phyloP scores from a whole-genome alignment of 1,139 yeast genomes.

The Debaryomyces fabryi region DNA sequence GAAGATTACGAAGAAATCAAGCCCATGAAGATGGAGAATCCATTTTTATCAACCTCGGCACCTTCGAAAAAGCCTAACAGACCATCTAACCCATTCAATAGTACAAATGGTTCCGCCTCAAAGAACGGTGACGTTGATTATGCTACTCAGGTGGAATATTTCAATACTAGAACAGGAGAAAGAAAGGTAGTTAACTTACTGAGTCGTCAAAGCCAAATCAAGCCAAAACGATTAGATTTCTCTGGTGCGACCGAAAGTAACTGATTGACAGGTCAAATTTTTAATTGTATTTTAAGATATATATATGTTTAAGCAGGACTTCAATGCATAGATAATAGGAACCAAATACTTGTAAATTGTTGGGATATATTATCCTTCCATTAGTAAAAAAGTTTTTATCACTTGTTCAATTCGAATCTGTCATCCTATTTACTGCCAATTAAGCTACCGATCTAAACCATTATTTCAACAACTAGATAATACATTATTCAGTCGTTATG shows the following conservation, averaged over 20 bases:
- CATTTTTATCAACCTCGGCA: neutral
- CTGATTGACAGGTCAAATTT: neutral
- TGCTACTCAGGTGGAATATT: slow-evolving; percentile 42
- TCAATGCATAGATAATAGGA: slow-evolving; percentile 3
- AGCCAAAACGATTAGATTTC: slow-evolving; percentile 46
- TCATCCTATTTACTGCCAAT: no score
- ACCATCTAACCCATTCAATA: slow-evolving; percentile 10
- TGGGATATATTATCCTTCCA: neutral
- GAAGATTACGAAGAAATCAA: slow-evolving; percentile 16
- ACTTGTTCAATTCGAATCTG: no score
- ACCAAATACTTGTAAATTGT: neutral
- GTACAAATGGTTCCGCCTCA: neutral
- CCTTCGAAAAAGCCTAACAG: neutral
- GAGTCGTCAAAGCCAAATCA: slow-evolving; percentile 37
- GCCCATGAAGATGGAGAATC: slow-evolving; percentile 6
- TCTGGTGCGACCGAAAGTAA: slow-evolving; percentile 1
- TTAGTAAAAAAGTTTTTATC: no score
- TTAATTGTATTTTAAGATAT: neutral
- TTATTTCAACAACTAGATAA: no score
- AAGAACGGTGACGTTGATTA: slow-evolving; percentile 24
- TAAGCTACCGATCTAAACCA: no score
- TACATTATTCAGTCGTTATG: no score
- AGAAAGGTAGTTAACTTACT: slow-evolving; percentile 35
- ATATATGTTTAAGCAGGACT: slow-evolving; percentile 7
- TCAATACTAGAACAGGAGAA: slow-evolving; percentile 44